Evolutionary conservation across 441 rosid species (phyloP).

Genomic region (Daphne laureola): DNA sequence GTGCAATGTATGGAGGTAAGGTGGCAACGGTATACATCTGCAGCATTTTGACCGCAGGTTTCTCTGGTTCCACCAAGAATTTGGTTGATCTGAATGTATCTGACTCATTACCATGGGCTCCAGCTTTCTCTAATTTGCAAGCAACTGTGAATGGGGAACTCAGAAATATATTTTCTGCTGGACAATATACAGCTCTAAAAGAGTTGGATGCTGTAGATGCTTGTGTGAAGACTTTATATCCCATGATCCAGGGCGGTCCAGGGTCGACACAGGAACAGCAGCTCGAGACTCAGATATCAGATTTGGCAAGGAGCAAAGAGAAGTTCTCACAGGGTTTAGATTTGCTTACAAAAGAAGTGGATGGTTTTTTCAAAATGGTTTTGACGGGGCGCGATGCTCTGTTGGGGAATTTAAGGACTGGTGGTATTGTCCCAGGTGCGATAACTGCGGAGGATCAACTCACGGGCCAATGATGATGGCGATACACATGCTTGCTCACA

Average conservation of each 20-base stretch:
- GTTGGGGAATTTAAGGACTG: conserved; percentile 51
- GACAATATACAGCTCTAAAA: conserved; percentile 32
- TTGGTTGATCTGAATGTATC: conserved; percentile 38
- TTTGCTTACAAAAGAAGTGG: conserved; percentile 53
- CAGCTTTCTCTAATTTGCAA: conserved; percentile 45
- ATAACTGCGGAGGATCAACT: conserved; percentile 23
- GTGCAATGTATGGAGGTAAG: conserved; percentile 72
- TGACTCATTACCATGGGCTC: conserved; percentile 44
- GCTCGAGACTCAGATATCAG: conserved; percentile 25
- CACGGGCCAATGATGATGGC: conserved; percentile 19
- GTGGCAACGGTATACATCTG: conserved; percentile 65
- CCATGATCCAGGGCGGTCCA: conserved; percentile 37
- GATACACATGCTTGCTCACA: conserved; percentile 15
- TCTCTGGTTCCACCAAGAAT: conserved; percentile 49
- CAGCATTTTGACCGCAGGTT: conserved; percentile 54
- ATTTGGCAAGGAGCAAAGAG: conserved; percentile 25
- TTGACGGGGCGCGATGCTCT: conserved; percentile 66
- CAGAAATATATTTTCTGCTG: conserved; percentile 27
- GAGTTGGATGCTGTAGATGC: conserved; percentile 55
- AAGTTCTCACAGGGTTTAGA: conserved; percentile 51
- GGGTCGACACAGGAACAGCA: conserved; percentile 22
- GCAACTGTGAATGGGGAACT: conserved; percentile 32
- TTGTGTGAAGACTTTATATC: conserved; percentile 37
- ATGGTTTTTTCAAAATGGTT: conserved; percentile 68
- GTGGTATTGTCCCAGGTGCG: conserved; percentile 22